Base-by-base conservation (phyloP, 2,329 filamentous ascomycete genomes). In the Talaromyces sp. region DNA sequence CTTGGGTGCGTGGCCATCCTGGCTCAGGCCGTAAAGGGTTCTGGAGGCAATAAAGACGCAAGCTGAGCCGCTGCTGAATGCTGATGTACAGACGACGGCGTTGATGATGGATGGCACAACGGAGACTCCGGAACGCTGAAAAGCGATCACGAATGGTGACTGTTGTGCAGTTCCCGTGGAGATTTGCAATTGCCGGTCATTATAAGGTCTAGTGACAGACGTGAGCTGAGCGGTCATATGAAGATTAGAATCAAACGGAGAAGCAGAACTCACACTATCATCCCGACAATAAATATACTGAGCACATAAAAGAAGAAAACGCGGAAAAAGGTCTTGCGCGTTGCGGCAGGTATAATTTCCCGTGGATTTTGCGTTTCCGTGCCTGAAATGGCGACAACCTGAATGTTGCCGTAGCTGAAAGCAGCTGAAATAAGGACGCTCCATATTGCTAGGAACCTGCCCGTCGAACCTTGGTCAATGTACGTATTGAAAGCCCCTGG, bases 11-110 rank as follows among this genome's bases (percentile, higher is more conserved):
- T 85, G 82, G 39, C 83, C 81, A 54, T 86, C 83, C 33, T 84
- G 76, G 25, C 86, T 84, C 8, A 89, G 79, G 7, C 82, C 84
- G 62, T 89, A 79, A 36, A 90, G 78, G 39, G 88, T 85, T 19
- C 87, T 84, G 57, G 83, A 86, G 61, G 84, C 85, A 37, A 86
- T 88, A 75, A 89, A 90, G 59, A 91, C 81, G 73, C 89, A 89
- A 15, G 87, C 88, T 73, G 89, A 90, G 61, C 87, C 89, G 9
- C 89, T 89, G 0, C 87, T 89, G 63, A 91, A 83, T 8, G 91
- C 89, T 2, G 88, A 89, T 0, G 88, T 89, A 17, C 92, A 78
- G 8, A 93, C 82, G 9, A 91, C 84, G 13, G 84, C 88, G 71
- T 93, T 93, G 78, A 93, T 85, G 67, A 92, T 85, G 64, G 83